These are phyloP conservation scores for Yamadazyma kanchanaburiensis DNA, from an alignment of 1,139 yeast genomes.

Conservation along the genomic window DNA sequence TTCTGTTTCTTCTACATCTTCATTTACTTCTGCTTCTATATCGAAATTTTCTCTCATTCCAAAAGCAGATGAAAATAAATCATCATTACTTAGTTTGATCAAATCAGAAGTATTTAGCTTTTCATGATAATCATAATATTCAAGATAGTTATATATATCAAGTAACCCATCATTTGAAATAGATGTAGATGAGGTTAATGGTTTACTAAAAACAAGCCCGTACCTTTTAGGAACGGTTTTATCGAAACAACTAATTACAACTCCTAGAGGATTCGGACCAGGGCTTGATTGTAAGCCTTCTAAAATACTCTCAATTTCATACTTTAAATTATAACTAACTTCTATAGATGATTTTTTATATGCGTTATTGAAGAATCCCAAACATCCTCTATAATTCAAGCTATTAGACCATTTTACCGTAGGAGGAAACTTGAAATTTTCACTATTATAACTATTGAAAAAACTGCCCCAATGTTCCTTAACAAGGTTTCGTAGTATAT, in stretches of 20 bases:
- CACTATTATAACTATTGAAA: slow-evolving; percentile 23
- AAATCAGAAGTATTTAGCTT: slow-evolving; percentile 19
- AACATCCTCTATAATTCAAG: slow-evolving; percentile 34
- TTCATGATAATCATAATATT: slow-evolving; percentile 30
- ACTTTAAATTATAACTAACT: slow-evolving; percentile 13
- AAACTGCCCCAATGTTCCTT: slow-evolving; percentile 30
- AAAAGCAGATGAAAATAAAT: slow-evolving; percentile 18
- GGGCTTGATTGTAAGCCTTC: not conserved
- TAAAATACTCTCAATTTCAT: slow-evolving; percentile 17
- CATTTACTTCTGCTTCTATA: slow-evolving; percentile 8
- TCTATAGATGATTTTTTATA: slow-evolving; percentile 32
- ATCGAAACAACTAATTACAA: slow-evolving; percentile 26
- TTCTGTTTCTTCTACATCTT: slow-evolving; percentile 8
- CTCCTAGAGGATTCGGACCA: slow-evolving; percentile 19
- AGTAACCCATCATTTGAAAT: slow-evolving; percentile 17
- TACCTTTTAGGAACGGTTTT: slow-evolving; percentile 26
- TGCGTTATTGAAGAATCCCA: slow-evolving; percentile 25
- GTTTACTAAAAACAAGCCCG: slow-evolving; percentile 24
- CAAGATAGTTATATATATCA: slow-evolving; percentile 31
- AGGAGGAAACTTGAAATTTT: slow-evolving; percentile 20
- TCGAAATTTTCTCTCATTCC: slow-evolving; percentile 11
- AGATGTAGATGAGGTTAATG: slow-evolving; percentile 4
- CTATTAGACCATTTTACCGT: slow-evolving; percentile 36
- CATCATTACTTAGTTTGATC: slow-evolving; percentile 14
- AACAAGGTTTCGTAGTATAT: slow-evolving; percentile 16